These are phyloP conservation scores for Chalciporus sphaerocephalus DNA, from an alignment of 768 basidiomycete genomes.

Conservation along the genomic window DNA sequence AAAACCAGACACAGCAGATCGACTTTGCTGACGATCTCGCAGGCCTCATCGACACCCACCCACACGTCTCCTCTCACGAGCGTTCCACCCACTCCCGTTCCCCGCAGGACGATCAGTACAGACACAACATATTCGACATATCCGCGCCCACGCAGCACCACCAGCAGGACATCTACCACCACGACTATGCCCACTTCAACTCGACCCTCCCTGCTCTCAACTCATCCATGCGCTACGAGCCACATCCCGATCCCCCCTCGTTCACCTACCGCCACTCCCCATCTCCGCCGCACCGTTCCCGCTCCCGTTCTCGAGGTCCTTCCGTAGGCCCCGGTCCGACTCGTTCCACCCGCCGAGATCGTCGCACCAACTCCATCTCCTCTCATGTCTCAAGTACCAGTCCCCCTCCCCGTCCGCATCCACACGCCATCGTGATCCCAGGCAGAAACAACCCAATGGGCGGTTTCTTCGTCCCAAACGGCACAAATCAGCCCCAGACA, in stretches of 20 bases:
- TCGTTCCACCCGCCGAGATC: constrained; percentile 44
- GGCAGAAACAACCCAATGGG: constrained; percentile 32
- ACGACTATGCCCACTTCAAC: constrained; percentile 42
- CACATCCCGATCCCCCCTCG: constrained; percentile 34
- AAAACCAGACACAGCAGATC: constrained; percentile 27
- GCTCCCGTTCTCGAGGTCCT: constrained; percentile 38
- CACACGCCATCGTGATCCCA: constrained; percentile 72
- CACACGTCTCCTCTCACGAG: constrained; percentile 35
- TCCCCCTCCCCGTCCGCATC: constrained; percentile 44
- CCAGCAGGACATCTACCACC: constrained; percentile 28
- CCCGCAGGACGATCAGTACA: constrained; percentile 39
- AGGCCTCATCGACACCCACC: constrained; percentile 44
- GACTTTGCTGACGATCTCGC: constrained; percentile 72
- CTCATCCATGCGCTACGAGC: constrained; percentile 49
- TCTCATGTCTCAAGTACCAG: constrained; percentile 51
- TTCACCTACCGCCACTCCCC: constrained; percentile 25
- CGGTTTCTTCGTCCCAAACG: constrained; percentile 30
- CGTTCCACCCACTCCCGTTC: constrained; percentile 41
- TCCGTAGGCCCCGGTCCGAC: constrained; percentile 57
- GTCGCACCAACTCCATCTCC: constrained; percentile 58
- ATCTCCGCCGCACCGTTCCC: constrained; percentile 39
- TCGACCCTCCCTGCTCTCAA: constrained; percentile 49
- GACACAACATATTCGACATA: constrained; percentile 63
- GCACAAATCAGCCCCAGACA: constrained; percentile 18
- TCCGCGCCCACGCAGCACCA: constrained; percentile 41